Evolutionary conservation across 257 asterid genomes (phyloP).

Genomic region (Solanum infundibuliforme): DNA sequence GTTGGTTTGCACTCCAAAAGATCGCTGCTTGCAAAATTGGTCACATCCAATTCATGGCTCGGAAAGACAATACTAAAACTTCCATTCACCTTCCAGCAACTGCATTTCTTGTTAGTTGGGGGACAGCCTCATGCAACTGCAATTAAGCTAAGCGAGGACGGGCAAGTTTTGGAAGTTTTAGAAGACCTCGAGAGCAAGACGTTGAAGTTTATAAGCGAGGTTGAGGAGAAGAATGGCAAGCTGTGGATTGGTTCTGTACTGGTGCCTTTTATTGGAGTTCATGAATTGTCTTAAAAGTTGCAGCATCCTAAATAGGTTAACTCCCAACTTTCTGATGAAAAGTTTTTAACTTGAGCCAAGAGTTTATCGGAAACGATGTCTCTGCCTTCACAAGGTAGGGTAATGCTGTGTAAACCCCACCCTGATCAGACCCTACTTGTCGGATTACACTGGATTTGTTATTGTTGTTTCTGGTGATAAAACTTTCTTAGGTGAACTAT

Average conservation of each 20-base stretch:
- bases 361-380: background rate
- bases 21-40: conserved; percentile 17
- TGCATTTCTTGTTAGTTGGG: conserved; percentile 50
- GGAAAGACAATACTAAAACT: conserved; percentile 36
- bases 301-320: background rate
- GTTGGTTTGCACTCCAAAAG: conserved; percentile 53
- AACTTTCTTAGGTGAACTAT: background rate
- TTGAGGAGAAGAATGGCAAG: conserved; percentile 57
- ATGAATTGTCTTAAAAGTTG: conserved; percentile 9
- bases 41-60: conserved; percentile 23
- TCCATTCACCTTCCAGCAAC: conserved; percentile 37
- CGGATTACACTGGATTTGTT: background rate
- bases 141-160: conserved; percentile 42
- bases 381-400: background rate
- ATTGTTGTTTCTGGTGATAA: background rate
- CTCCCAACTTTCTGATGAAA: background rate
- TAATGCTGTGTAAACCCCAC: background rate
- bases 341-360: background rate
- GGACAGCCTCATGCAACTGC: conserved; percentile 58
- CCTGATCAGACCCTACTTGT: background rate
- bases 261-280: conserved; percentile 46
- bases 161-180: conserved; percentile 37
- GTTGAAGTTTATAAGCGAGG: conserved; percentile 54
- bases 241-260: conserved; percentile 62
- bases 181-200: conserved; percentile 54